Conservation (phyloP, 768 basidiomycete species). For the Kwoniella sp. region DNA sequence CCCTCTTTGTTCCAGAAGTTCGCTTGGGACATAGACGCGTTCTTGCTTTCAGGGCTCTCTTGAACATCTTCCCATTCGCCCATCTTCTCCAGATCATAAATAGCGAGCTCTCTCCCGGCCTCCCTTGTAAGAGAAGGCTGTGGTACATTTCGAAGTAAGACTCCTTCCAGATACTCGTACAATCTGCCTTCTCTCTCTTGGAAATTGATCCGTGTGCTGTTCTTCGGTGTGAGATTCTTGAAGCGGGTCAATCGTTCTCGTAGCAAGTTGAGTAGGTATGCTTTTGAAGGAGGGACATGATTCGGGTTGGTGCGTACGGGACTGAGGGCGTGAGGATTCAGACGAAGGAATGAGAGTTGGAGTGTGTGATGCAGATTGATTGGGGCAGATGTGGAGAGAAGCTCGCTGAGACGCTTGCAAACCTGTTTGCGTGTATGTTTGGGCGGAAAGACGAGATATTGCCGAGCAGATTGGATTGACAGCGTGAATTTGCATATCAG, state of each 20-base stretch:
- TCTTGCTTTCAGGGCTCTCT: constrained; percentile 17
- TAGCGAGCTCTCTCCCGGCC: constrained; percentile 35
- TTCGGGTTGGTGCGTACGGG: constrained; percentile 19
- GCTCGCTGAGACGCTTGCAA: constrained; percentile 36
- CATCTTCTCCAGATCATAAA: constrained; percentile 46
- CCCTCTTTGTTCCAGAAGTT: constrained; percentile 5
- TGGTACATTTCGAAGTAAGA: constrained; percentile 38
- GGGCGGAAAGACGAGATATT: background rate
- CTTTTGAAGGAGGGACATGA: constrained; percentile 34
- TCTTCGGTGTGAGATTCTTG: constrained; percentile 36
- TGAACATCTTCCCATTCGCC: constrained; percentile 46
- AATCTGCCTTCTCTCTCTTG: constrained; percentile 47
- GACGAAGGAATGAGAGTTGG: constrained; percentile 27
- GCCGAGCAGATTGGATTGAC: background rate
- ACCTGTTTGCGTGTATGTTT: constrained; percentile 29
- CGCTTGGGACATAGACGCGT: background rate
- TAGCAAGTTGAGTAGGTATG: constrained; percentile 35
- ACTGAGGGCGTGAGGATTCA: constrained; percentile 35
- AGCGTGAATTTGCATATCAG: too few species aligned
- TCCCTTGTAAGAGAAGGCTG: constrained; percentile 1
- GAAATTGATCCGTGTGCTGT: constrained; percentile 23
- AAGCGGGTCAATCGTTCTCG: constrained; percentile 48
- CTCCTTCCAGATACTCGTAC: constrained; percentile 54
- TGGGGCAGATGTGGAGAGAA: constrained; percentile 36
- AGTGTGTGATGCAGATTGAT: constrained; percentile 41